Evolutionary conservation across 2,329 filamentous ascomycete species (phyloP).

Genomic region (Neofusicoccum cordaticola): DNA sequence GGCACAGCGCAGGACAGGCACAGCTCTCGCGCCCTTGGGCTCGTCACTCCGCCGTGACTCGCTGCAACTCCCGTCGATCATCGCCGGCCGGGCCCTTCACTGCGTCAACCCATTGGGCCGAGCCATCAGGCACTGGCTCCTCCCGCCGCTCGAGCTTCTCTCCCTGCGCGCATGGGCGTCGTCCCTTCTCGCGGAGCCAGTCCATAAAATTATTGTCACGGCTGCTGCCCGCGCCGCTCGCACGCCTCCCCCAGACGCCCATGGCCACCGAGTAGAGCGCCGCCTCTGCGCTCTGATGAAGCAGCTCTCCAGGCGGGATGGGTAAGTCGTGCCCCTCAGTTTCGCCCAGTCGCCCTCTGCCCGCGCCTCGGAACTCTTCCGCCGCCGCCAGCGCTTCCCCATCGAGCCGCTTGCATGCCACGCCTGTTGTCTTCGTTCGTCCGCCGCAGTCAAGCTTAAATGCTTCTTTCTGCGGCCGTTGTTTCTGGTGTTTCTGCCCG

Average conservation of each 20-base stretch:
- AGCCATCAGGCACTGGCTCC: conserved; percentile 11
- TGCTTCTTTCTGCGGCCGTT: not conserved
- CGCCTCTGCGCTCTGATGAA: conserved; percentile 29
- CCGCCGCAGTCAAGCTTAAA: not conserved
- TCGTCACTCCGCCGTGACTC: conserved; percentile 12
- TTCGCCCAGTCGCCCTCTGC: not conserved
- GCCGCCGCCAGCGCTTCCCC: not conserved
- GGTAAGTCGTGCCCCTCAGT: conserved; percentile 28
- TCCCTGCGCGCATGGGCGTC: conserved; percentile 16
- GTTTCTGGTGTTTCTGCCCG: conserved; percentile 19
- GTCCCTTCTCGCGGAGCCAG: conserved; percentile 1
- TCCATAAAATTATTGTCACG: conserved; percentile 10
- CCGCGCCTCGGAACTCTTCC: conserved; percentile 2
- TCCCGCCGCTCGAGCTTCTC: conserved; percentile 13
- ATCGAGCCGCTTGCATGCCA: conserved; percentile 21
- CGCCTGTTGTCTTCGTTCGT: not conserved
- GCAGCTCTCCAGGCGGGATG: conserved; percentile 35
- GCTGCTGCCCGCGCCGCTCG: conserved; percentile 18
- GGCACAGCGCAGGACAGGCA: not conserved
- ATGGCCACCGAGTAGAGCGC: conserved; percentile 21
- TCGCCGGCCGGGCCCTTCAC: conserved; percentile 8
- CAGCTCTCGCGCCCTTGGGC: not conserved
- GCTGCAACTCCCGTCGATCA: conserved; percentile 17
- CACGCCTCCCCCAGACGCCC: conserved; percentile 22
- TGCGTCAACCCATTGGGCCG: conserved; percentile 15